Evolutionary conservation across 257 asterid species (phyloP), one percentile per base, ranked within the genome.

Genomic region (Henckelia pumila): DNA sequence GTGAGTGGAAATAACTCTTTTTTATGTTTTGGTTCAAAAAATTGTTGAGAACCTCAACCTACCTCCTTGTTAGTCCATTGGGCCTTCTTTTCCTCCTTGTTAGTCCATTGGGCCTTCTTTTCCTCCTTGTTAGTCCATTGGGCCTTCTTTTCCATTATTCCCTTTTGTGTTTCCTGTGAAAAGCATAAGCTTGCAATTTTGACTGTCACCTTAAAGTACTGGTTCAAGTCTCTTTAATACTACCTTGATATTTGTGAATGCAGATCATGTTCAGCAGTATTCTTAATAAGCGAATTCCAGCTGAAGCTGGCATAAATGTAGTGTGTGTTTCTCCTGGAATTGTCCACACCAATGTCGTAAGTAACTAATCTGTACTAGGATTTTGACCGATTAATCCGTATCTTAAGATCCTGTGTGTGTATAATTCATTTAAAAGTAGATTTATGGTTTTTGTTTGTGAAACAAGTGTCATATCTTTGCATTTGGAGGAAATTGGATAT

Each of bases 221-320:
- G 52, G 52, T 40, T 40, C 52, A 40, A 40, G 47, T 40, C 17
- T 61, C 20, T 25, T 24, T 28, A 23, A 68, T 80, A 67, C 76
- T 61, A 58, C 72, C 59, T 59, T 66, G 53, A 63, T 72, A 47
- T 61, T 69, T 65, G 61, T 61, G 26, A 59, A 75, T 78, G 79
- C 96, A 94, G 99, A 68, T 94, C 68, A 88, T 91, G 98, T 88
- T 88, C 81, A 89, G 96, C 82, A 91, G 96, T 75, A 78, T 88
- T 73, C 95, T 94, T 67, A 91, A 91, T 53, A 94, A 94, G 81
- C 82, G 88, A 70, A 71, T 94, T 76, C 97, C 99, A 61, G 80
- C 88, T 64, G 97, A 94, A 91, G 77, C 95, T 71, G 98, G 98
- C 71, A 79, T 94, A 78, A 86, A 85, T 71, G 79, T 87, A 63